Conservation (phyloP, 306 rosid species). For the Cucurbita argyrosperma region DNA sequence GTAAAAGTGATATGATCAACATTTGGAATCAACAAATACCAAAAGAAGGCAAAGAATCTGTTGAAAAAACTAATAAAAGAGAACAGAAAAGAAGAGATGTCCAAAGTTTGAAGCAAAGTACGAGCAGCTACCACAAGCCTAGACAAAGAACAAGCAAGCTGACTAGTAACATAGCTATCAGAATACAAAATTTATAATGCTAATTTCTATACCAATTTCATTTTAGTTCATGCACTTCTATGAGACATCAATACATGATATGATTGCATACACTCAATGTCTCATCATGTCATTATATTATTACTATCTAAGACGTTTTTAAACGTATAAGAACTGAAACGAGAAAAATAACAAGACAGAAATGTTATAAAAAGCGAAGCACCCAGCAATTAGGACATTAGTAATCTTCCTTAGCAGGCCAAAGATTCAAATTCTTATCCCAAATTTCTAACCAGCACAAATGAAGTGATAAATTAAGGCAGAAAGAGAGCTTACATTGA, state of each 20-base stretch:
- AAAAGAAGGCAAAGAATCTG: neutral
- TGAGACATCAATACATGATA: neutral
- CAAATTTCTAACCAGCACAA: neutral
- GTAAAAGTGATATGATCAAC: neutral
- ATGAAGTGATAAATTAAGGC: neutral
- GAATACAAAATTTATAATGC: neutral
- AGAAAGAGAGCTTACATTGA: slow-evolving; percentile 36
- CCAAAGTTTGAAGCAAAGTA: slow-evolving; percentile 5
- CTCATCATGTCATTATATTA: neutral
- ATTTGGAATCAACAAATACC: neutral
- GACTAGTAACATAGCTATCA: neutral
- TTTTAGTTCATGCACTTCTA: neutral
- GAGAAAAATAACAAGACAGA: neutral
- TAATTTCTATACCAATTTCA: neutral
- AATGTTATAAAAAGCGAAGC: neutral
- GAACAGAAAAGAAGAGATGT: neutral
- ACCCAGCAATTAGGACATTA: neutral
- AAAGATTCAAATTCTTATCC: neutral
- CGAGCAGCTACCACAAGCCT: neutral
- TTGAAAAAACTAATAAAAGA: neutral
- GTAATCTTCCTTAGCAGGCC: neutral
- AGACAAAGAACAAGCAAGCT: neutral
- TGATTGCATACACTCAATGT: neutral
- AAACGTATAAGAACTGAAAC: neutral
- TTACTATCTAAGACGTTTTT: neutral